Conservation (phyloP, 768 basidiomycete genomes). For the Podaxis sp. region DNA sequence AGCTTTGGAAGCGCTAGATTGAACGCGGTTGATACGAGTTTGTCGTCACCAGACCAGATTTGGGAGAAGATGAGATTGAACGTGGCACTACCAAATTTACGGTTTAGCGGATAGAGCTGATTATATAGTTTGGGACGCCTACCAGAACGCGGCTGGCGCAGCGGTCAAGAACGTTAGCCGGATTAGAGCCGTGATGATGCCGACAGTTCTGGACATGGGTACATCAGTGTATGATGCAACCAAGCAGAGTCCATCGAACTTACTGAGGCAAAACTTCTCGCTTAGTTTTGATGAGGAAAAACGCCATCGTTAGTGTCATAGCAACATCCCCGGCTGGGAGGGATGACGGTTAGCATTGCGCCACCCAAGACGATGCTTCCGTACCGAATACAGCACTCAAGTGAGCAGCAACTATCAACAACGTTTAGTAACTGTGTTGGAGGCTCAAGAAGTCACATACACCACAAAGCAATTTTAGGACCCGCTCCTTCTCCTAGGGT, state of each 20-base stretch:
- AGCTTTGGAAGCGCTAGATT: conserved; percentile 28
- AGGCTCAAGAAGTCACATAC: conserved; percentile 15
- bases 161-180: conserved; percentile 27
- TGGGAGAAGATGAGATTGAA: conserved; percentile 31
- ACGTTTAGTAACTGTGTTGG: background rate
- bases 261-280: conserved; percentile 25
- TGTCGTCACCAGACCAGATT: conserved; percentile 18
- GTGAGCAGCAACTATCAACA: background rate
- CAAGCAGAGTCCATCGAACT: background rate
- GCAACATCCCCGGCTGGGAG: conserved; percentile 24
- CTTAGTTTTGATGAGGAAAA: conserved; percentile 24
- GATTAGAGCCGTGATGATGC: conserved; percentile 24
- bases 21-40: conserved; percentile 24
- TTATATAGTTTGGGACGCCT: background rate
- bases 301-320: conserved; percentile 23
- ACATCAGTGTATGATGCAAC: background rate
- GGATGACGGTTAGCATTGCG: background rate
- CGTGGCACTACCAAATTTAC: conserved; percentile 21
- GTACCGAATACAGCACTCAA: conserved; percentile 1
- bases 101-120: background rate
- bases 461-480: conserved; percentile 21
- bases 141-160: conserved; percentile 30
- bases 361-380: background rate
- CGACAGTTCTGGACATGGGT: conserved; percentile 19
- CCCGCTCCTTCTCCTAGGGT: conserved; percentile 13